Base-by-base conservation (phyloP, 2,329 filamentous ascomycete species). In the Paracamarosporium sp. region DNA sequence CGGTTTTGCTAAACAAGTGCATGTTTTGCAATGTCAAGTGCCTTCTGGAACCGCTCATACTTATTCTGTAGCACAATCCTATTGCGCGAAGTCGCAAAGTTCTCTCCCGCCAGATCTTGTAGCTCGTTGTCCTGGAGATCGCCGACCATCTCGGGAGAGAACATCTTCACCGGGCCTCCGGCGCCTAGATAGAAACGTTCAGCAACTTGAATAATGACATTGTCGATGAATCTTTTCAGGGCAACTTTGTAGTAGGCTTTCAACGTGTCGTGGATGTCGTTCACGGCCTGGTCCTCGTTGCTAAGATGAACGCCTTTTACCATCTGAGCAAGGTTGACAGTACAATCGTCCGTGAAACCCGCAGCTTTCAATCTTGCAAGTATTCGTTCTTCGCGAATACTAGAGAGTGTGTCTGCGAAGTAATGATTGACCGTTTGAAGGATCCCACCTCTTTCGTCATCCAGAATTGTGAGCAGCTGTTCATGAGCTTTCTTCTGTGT, bases 211-310 rank as follows among this genome's bases (percentile, higher is more conserved):
- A 83, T 81, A 64, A 80, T 86, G 1, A 91, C 72, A 5, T 80
- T 83, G 63, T 91, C 88, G 1, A 88, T 81, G 56, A 91, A 89
- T 0, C 87, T 82, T 64, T 84, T 84, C 12, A 78, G 79, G 0
- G 86, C 80, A 1, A 89, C 83, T 24, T 84, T 81, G 76, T 91
- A 90, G 72, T 88, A 91, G 1, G 83, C 79, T 30, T 79, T 71
- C 0, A 91, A 77, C 1, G 85, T 83, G 56, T 90, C 83, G 55
- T 89, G 85, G 4, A 90, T 82, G 11, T 87, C 80, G 31, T 83
- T 76, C 2, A 79, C 66, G 0, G 75, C 73, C 33, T 60, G 54
- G 13, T 60, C 45, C 20, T 60, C 50, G 24, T 60, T 60, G 45
- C 57, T 57, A n/a, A 59, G 56, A 53, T 58, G 55, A 20, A 58